phyloP scores from a whole-genome alignment of 2,329 filamentous ascomycete species.

The Aspergillus transmontanensis region DNA sequence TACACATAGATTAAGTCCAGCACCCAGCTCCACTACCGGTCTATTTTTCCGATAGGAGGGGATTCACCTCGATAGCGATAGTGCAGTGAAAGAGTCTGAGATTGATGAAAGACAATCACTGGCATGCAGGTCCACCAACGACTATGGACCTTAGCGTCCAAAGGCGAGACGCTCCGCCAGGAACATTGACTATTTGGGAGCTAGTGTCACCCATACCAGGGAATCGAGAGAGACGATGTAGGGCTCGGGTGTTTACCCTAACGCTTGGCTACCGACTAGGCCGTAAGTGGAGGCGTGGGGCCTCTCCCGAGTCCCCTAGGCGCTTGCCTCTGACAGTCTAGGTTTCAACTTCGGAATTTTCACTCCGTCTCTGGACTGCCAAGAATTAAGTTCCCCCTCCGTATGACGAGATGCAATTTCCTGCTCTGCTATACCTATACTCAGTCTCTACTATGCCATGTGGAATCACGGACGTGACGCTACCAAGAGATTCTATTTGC shows the following conservation, averaged over 20 bases:
- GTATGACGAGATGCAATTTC: constrained; percentile 4
- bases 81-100: constrained; percentile 24
- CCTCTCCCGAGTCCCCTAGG: constrained; percentile 17
- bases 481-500: not conserved
- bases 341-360: constrained; percentile 30
- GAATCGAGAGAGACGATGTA: constrained; percentile 9
- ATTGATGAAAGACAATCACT: constrained; percentile 31
- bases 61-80: constrained; percentile 25
- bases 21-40: constrained; percentile 13
- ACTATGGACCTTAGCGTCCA: constrained; percentile 2
- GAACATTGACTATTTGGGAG: constrained; percentile 16
- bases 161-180: constrained; percentile 14
- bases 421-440: not conserved
- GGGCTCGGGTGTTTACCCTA: constrained; percentile 2
- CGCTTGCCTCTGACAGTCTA: constrained; percentile 30
- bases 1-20: constrained; percentile 1
- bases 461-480: not conserved
- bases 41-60: constrained; percentile 25
- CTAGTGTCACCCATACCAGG: constrained; percentile 18
- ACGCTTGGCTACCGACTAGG: constrained; percentile 11
- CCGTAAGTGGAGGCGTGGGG: constrained; percentile 14
- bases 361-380: constrained; percentile 20
- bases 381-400: constrained; percentile 12
- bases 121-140: constrained; percentile 9
- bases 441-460: not conserved